phyloP scores from a whole-genome alignment of 495 filamentous ascomycete genomes.

The Neurospora sp. region DNA sequence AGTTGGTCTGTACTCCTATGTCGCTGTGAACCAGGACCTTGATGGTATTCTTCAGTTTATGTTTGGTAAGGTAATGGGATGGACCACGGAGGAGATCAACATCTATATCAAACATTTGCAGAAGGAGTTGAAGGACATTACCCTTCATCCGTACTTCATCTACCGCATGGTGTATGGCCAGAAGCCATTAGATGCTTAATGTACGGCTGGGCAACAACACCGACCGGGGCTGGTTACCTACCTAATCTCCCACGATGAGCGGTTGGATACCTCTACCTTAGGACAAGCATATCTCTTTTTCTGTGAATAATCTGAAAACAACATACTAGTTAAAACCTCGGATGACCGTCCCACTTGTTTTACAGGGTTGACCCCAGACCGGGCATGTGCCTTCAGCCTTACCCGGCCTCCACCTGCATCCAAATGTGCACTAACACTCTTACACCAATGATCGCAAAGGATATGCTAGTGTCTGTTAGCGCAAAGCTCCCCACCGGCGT shows the following conservation, averaged over 20 bases:
- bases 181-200: slow-evolving; percentile 12
- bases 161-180: slow-evolving; percentile 22
- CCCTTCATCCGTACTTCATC: slow-evolving; percentile 6
- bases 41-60: slow-evolving; percentile 14
- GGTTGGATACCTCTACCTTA: no score
- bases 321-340: no score
- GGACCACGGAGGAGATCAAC: slow-evolving; percentile 8
- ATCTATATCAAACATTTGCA: background rate
- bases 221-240: background rate
- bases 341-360: background rate
- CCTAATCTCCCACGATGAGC: background rate
- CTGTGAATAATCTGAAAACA: background rate
- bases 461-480: no score
- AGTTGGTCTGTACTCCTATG: slow-evolving; percentile 26
- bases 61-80: slow-evolving; percentile 22
- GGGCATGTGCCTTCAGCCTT: background rate
- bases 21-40: slow-evolving; percentile 17
- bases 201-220: background rate
- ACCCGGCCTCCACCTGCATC: no score
- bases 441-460: no score
- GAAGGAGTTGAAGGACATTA: background rate
- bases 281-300: no score
- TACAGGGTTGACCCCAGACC: background rate
- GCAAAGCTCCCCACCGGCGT: no score
- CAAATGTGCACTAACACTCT: no score